Conservation (phyloP, 352 stramenopile genomes). For the Globisporangium recalcitrans region DNA sequence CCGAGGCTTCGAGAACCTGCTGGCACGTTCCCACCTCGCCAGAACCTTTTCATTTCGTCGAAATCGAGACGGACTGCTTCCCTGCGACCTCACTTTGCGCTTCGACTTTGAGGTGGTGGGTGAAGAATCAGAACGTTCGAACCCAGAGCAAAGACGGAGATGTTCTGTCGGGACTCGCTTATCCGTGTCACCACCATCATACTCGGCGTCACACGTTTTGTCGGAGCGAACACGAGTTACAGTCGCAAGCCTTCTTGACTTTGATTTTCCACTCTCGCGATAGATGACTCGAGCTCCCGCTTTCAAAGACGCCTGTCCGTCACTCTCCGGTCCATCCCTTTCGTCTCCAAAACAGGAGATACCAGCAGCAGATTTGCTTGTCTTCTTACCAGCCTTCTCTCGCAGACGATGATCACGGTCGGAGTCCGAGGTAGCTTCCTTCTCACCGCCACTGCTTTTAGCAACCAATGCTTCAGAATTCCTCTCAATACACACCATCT, state of each 20-base stretch:
- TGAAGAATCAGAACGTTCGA: constrained; percentile 24
- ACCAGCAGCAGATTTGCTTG: background rate
- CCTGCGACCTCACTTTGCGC: constrained; percentile 2
- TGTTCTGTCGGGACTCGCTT: constrained; percentile 29
- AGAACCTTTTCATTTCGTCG: constrained; percentile 29
- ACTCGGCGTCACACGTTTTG: constrained; percentile 58
- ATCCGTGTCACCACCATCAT: constrained; percentile 40
- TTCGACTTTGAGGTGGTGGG: background rate
- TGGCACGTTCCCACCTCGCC: constrained; percentile 31
- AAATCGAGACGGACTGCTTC: constrained; percentile 13
- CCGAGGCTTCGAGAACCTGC: constrained; percentile 33
- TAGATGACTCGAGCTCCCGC: constrained; percentile 36
- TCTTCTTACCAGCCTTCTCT: background rate
- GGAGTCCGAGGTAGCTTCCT: background rate
- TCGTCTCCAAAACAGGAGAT: background rate
- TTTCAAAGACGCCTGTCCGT: constrained; percentile 9
- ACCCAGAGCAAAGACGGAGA: constrained; percentile 27
- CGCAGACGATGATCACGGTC: background rate
- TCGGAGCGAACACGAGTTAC: constrained; percentile 42
- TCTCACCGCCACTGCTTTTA: background rate
- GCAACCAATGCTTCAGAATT: no score
- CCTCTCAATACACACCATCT: constrained; percentile 19
- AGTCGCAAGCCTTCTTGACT: constrained; percentile 24
- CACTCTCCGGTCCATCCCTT: background rate
- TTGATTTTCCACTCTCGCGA: constrained; percentile 25